Base-by-base conservation (phyloP, 2,329 filamentous ascomycete species). In the Hymenoscyphus fraxineus region DNA sequence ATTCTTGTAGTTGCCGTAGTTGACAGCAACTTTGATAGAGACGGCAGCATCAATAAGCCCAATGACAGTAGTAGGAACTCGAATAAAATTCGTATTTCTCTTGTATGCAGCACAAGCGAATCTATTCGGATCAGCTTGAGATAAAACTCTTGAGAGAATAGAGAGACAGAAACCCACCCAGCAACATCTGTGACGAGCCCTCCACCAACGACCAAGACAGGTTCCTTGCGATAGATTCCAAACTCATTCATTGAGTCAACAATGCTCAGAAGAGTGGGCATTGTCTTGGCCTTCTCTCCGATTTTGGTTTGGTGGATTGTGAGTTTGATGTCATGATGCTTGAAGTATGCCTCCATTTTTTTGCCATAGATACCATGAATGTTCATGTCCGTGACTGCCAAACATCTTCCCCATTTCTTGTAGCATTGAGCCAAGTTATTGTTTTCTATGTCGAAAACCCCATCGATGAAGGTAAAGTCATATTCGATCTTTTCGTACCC, bases 401-500 rank as follows among this genome's bases (percentile, higher is more conserved):
- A 77, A 68, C 85, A 87, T 61, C 88, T 82, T 39, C 83, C 81
- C 88, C 88, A 91, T 66, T 79, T 79, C 71, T 83, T 78, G 77
- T 90, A 91, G 75, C 85, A 88, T 35, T 86, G 77, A 16, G 88
- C 86, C 10, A 91, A 81, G 70, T 89, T 82, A 16, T 78, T 71
- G 71, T 90, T 89, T 67, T 80, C 71, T 54, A 80, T 71, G 73
- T 89, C 78, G 76, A 91, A 91, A 64, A 91, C 82, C 58, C 83
- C 85, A 70, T 91, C 88, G 58, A 91, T 82, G 76, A 91, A 90
- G 62, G 86, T 85, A 75, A 91, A 91, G 77, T 90, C 87, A 74
- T 91, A 91, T 73, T 89, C 85, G 73, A 91, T 90, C 80, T 89
- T 91, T 80, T 91, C 88, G 71, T 89, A 90, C 31, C 88, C 88